Conservation (phyloP, 106 monocot species). For the Posidonia australis region DNA sequence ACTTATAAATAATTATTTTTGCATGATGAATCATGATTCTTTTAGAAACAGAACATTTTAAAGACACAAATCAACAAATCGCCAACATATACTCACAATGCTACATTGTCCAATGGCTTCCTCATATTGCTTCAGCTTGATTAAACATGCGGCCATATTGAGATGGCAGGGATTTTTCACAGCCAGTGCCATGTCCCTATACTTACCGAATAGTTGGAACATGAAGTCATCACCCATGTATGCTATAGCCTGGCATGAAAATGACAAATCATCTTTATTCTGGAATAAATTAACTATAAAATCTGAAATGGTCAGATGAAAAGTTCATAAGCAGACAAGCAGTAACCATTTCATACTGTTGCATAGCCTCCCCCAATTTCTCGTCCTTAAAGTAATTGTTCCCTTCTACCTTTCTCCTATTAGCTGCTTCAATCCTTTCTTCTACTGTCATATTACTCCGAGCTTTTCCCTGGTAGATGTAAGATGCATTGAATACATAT, state of each 20-base stretch:
- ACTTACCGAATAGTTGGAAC: conserved; percentile 99
- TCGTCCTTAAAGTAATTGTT: conserved; percentile 77
- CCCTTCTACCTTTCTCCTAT: conserved; percentile 75
- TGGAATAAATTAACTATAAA: background rate
- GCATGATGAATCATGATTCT: background rate
- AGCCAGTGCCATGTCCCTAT: conserved; percentile 91
- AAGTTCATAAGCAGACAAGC: background rate
- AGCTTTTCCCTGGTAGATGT: conserved; percentile 61
- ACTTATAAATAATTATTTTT: background rate
- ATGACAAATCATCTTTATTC: conserved; percentile 2
- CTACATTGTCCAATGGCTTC: conserved; percentile 93
- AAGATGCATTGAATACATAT: background rate
- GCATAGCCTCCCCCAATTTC: conserved; percentile 90
- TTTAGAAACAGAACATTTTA: background rate
- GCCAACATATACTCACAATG: conserved; percentile 41
- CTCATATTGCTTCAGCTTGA: conserved; percentile 71
- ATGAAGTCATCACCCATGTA: conserved; percentile 99
- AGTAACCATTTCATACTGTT: conserved; percentile 98
- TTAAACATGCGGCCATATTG: conserved; percentile 82
- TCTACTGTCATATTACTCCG: conserved; percentile 97
- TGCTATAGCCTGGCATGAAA: conserved; percentile 74
- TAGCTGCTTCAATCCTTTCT: conserved; percentile 93
- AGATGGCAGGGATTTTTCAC: conserved; percentile 98
- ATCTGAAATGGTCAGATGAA: background rate
- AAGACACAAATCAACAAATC: no score